These are phyloP conservation scores for Phoenix dactylifera DNA, from an alignment of 176 grass and related monocot genomes.

Conservation along the genomic window DNA sequence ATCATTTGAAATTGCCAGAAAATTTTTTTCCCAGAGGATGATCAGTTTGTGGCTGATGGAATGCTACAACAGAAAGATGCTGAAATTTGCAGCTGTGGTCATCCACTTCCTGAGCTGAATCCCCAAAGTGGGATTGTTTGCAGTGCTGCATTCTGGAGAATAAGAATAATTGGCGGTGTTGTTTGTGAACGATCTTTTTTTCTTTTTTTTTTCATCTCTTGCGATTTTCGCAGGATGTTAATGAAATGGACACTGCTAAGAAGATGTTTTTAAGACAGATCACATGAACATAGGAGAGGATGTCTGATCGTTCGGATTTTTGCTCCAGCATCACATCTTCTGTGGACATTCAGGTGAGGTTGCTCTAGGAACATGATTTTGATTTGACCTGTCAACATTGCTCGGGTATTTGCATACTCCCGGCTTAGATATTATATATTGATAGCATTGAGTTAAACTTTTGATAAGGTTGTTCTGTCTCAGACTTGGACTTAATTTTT, in stretches of 20 bases:
- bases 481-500: no score
- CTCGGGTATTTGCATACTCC: background rate
- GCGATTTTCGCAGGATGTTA: constrained; percentile 17
- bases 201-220: constrained; percentile 3
- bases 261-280: constrained; percentile 16
- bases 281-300: constrained; percentile 39
- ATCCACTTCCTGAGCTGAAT: constrained; percentile 1
- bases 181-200: background rate
- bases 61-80: constrained; percentile 23
- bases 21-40: constrained; percentile 12
- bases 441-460: no score
- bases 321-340: constrained; percentile 76
- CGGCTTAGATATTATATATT: background rate
- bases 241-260: constrained; percentile 18
- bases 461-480: no score
- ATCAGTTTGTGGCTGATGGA: constrained; percentile 3
- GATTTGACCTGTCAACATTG: background rate
- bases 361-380: no score
- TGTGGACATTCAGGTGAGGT: constrained; percentile 49
- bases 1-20: constrained; percentile 25
- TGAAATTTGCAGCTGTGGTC: background rate
- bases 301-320: constrained; percentile 87
- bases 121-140: constrained; percentile 9
- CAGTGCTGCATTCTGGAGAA: background rate
- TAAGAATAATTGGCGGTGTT: no score